These are phyloP conservation scores for Trametes hirsuta DNA, from an alignment of 1,284 basidiomycete species.

Conservation along the genomic window DNA sequence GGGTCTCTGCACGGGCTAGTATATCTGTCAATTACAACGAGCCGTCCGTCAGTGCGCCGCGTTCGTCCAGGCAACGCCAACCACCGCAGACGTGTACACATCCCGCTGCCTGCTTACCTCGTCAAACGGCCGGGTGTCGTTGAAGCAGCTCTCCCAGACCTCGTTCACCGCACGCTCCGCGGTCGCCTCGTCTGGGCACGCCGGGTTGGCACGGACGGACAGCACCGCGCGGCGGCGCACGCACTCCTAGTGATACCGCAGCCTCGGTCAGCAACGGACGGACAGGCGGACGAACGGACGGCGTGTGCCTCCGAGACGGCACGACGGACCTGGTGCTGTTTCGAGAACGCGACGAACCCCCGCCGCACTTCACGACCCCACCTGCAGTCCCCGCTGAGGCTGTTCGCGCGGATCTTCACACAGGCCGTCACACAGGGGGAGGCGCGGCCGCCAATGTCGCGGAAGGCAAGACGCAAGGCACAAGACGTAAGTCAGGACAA, in stretches of 20 bases:
- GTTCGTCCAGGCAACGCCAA: neutral
- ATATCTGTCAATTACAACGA: conserved; percentile 5
- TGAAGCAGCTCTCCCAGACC: conserved; percentile 96
- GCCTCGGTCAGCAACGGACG: conserved; percentile 3
- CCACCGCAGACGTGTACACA: neutral
- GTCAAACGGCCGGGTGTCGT: conserved; percentile 95
- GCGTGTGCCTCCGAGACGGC: conserved; percentile 6
- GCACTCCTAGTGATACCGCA: conserved; percentile 62
- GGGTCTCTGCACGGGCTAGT: conserved; percentile 1
- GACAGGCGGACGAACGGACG: no score
- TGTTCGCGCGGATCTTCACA: conserved; percentile 89
- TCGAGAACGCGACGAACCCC: conserved; percentile 79
- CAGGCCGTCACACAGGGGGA: neutral
- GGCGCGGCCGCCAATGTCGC: no score
- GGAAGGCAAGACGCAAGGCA: no score
- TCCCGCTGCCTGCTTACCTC: conserved; percentile 59
- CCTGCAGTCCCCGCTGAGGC: conserved; percentile 90
- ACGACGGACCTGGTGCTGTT: conserved; percentile 85
- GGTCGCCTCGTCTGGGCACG: conserved; percentile 75
- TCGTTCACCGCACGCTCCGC: conserved; percentile 93
- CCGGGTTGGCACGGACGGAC: conserved; percentile 81
- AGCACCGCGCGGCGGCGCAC: conserved; percentile 86
- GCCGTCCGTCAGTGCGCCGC: conserved; percentile 1
- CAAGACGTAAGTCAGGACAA: neutral
- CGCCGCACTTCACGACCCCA: conserved; percentile 82